phyloP scores from a whole-genome alignment of 2,329 filamentous ascomycete genomes.

The Neonectria magnoliae region DNA sequence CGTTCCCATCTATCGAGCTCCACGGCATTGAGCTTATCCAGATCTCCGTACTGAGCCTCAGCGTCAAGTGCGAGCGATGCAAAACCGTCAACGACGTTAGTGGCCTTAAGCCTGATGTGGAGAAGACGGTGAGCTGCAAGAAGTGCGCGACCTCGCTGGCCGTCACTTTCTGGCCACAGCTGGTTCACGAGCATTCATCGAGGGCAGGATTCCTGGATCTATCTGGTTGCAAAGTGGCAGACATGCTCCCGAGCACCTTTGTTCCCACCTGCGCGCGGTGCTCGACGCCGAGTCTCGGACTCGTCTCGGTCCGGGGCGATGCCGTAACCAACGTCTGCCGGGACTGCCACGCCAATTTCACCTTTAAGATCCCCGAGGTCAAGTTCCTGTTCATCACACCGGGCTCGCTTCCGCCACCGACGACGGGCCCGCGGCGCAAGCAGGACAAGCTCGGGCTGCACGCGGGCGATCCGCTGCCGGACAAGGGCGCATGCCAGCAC shows the following conservation, averaged over 20 bases:
- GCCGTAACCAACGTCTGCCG: slow-evolving; percentile 79
- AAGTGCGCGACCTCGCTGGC: slow-evolving; percentile 66
- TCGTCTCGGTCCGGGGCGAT: slow-evolving; percentile 79
- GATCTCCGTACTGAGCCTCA: slow-evolving; percentile 72
- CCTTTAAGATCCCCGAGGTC: slow-evolving; percentile 79
- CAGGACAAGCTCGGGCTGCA: slow-evolving; percentile 66
- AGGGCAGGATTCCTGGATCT: slow-evolving; percentile 83
- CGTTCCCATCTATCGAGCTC: slow-evolving; percentile 80
- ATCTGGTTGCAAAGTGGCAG: slow-evolving; percentile 76
- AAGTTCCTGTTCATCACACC: slow-evolving; percentile 79
- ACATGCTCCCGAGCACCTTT: slow-evolving; percentile 83
- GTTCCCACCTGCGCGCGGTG: slow-evolving; percentile 81
- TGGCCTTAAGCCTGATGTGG: slow-evolving; percentile 66
- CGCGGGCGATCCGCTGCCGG: slow-evolving; percentile 65
- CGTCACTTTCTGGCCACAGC: slow-evolving; percentile 70
- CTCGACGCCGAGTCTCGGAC: slow-evolving; percentile 74
- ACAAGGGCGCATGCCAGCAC: slow-evolving; percentile 64
- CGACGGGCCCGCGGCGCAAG: slow-evolving; percentile 55
- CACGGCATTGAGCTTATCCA: slow-evolving; percentile 81
- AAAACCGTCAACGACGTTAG: slow-evolving; percentile 77
- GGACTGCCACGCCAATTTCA: slow-evolving; percentile 82
- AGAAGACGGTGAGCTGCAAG: slow-evolving; percentile 64
- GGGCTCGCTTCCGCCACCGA: slow-evolving; percentile 55
- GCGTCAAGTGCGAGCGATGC: slow-evolving; percentile 82
- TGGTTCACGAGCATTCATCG: slow-evolving; percentile 78